Evolutionary conservation across 257 asterid genomes (phyloP), one percentile per base, ranked within the genome.

Genomic region (Schizonepeta tenuifolia): DNA sequence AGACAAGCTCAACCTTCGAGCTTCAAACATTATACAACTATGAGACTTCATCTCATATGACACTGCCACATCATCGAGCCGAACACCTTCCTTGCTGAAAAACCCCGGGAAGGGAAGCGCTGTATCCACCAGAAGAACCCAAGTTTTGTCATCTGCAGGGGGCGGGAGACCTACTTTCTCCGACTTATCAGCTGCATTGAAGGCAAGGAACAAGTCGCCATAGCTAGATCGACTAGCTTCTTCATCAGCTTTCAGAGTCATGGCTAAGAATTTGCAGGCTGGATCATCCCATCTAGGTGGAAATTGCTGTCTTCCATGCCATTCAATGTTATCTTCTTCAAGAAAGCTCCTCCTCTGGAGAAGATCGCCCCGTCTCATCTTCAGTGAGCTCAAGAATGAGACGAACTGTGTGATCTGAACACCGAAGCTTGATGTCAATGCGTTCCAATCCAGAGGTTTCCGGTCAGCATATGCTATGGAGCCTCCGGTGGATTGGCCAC

Each of bases 101-200:
- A 88, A 92, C 3, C 86, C 96, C 0, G 98, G 97, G 67, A 72
- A 90, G 21, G 95, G 89, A 57, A 87, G 93, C 20, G 89, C 82
- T 0, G 98, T 92, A 80, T 95, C 98, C 10, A 91, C 93, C 83
- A 94, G 74, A 70, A 86, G 65, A 72, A 73, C 77, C 98, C 99
- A 95, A 24, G 61, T 58, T 26, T 58, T 60, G 24, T 69, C 85
- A 3, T 54, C 84, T 18, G 86, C 83, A 40, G 66, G 84, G 31
- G 78, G 75, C 3, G 98, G 98, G 28, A 95, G 90, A 61, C 54
- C 46, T 55, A 90, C 86, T 49, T 67, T 79, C 76, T 82, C 92
- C 3, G 85, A 60, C 63, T 17, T 75, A 75, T 80, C 84, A 11
- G 73, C 93, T 1, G 86, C 70, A 68, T 95, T 95, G 86, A 95